These are phyloP conservation scores for Aspergillus pseudoterreus DNA, from an alignment of 2,329 filamentous ascomycete species.

Conservation along the genomic window DNA sequence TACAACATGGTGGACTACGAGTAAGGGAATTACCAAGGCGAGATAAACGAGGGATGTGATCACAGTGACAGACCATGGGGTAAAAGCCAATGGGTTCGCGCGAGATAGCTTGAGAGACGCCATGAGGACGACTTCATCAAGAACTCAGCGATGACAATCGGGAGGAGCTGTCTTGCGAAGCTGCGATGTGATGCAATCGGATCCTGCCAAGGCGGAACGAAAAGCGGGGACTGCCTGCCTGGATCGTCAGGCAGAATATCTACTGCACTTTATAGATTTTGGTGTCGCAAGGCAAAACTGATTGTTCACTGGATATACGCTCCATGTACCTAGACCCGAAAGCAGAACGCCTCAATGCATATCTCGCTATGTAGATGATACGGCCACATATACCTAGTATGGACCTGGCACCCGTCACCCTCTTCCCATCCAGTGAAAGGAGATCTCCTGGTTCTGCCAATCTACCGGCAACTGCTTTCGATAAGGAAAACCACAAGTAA, in stretches of 20 bases:
- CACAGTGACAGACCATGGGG: slow-evolving; percentile 74
- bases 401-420: neutral
- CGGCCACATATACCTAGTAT: neutral
- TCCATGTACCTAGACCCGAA: neutral
- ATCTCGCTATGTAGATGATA: neutral
- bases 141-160: neutral
- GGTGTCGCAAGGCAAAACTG: too few relatives aligned
- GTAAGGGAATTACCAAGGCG: slow-evolving; percentile 67
- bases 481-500: neutral
- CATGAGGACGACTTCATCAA: slow-evolving; percentile 24
- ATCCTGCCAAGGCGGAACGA: slow-evolving; percentile 5
- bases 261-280: too few relatives aligned
- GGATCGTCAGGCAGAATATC: neutral
- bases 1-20: slow-evolving; percentile 72
- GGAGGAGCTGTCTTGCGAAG: neutral
- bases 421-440: too few relatives aligned
- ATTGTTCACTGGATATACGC: neutral
- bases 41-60: slow-evolving; percentile 74
- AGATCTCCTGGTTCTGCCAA: neutral
- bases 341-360: slow-evolving; percentile 2
- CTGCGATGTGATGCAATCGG: neutral
- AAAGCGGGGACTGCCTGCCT: neutral
- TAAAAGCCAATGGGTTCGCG: slow-evolving; percentile 64
- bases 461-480: neutral
- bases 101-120: slow-evolving; percentile 24